Evolutionary conservation across 2,329 filamentous ascomycete genomes (phyloP).

Genomic region (Ophiognomonia clavigignenti-juglandacearum): DNA sequence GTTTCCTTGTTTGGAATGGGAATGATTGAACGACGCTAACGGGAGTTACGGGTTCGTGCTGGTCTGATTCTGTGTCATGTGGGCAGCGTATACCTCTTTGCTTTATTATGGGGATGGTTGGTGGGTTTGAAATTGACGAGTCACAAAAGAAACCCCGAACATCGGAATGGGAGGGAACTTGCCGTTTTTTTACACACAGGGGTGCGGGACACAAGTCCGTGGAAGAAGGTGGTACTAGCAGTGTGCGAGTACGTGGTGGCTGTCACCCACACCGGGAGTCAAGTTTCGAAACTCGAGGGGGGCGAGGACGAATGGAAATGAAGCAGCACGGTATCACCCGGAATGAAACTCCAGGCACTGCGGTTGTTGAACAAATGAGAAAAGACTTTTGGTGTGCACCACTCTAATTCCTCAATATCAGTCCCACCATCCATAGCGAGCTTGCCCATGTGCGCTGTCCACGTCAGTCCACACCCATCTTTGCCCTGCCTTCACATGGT

Average conservation of each 20-base stretch:
- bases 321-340: not conserved
- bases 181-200: conserved; percentile 4
- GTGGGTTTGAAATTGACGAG: conserved; percentile 2
- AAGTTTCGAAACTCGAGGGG: not conserved
- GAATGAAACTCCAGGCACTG: not conserved
- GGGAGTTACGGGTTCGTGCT: not conserved
- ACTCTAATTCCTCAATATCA: too few relatives aligned
- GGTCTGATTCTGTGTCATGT: not conserved
- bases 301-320: not conserved
- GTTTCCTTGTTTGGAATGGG: not conserved
- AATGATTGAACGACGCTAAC: not conserved
- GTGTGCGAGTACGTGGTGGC: too few relatives aligned
- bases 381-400: not conserved
- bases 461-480: too few relatives aligned
- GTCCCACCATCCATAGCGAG: too few relatives aligned
- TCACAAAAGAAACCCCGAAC: conserved; percentile 4
- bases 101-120: not conserved
- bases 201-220: conserved; percentile 15
- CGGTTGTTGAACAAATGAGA: too few relatives aligned
- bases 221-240: not conserved
- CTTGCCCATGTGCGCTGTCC: too few relatives aligned
- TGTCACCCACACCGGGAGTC: not conserved
- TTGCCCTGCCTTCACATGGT: too few relatives aligned
- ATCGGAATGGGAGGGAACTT: conserved; percentile 8
- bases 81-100: conserved; percentile 1